Conservation (phyloP, 345 rosid genomes). For the Fremontodendron californicum region DNA sequence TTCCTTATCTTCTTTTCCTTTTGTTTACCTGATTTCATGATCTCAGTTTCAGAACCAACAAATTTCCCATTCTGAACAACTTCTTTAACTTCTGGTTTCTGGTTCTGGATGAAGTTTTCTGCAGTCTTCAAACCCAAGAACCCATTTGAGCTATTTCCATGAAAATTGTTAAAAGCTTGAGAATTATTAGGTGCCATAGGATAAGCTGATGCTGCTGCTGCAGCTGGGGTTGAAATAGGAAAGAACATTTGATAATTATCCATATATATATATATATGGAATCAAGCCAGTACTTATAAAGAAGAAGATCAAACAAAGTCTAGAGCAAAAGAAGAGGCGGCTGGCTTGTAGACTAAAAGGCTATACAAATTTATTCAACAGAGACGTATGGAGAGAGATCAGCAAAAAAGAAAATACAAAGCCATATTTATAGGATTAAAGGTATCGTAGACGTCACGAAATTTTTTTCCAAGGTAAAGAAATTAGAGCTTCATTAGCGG, state of each 20-base stretch:
- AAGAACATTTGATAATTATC: conserved; percentile 43
- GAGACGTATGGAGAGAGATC: not conserved
- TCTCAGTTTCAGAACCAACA: not conserved
- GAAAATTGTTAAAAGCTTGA: conserved; percentile 11
- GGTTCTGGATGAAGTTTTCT: conserved; percentile 6
- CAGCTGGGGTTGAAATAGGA: conserved; percentile 26
- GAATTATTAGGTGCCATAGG: conserved; percentile 8
- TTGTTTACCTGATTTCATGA: conserved; percentile 23
- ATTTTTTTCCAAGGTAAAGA: conserved; percentile 12
- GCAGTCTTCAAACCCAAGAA: conserved; percentile 26
- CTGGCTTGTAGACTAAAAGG: not conserved
- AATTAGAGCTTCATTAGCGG: too few species aligned
- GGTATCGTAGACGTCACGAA: conserved; percentile 46
- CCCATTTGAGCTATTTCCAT: conserved; percentile 22
- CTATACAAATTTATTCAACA: not conserved
- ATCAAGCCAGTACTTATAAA: not conserved
- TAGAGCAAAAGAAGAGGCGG: conserved; percentile 17
- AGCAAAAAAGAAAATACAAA: not conserved
- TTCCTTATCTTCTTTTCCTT: conserved; percentile 42
- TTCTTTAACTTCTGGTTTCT: not conserved
- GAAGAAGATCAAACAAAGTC: not conserved
- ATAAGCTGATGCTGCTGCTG: conserved; percentile 1
- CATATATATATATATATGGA: conserved; percentile 4
- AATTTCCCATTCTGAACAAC: conserved; percentile 1
- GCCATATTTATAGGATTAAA: conserved; percentile 8